These are phyloP conservation scores for Penicillium thymicola DNA, from an alignment of 2,329 filamentous ascomycete species.

Conservation along the genomic window DNA sequence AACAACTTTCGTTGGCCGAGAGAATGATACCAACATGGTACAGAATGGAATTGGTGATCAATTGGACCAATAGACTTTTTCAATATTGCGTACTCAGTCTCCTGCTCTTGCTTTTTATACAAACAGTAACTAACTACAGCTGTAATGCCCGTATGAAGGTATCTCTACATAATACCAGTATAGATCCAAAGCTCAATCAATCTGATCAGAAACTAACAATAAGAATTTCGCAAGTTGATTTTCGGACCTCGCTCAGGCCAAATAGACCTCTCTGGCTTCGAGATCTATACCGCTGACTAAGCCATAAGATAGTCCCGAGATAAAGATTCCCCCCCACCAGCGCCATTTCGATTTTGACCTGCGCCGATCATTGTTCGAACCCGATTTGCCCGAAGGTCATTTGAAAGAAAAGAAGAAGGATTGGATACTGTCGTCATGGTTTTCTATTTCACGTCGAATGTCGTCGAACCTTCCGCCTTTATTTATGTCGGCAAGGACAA, in stretches of 20 bases:
- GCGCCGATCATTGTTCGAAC: neutral
- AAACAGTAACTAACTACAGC: neutral
- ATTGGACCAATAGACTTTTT: neutral
- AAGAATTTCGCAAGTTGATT: neutral
- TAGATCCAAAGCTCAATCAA: neutral
- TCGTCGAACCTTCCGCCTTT: slow-evolving; percentile 75
- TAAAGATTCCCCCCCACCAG: slow-evolving; percentile 2
- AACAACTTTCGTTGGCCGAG: neutral
- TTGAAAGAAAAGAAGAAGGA: neutral
- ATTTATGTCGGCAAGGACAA: slow-evolving; percentile 99
- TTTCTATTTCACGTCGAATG: slow-evolving; percentile 88
- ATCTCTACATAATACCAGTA: neutral
- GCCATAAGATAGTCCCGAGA: neutral
- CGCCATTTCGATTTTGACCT: neutral
- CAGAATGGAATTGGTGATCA: neutral
- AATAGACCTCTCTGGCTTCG: neutral
- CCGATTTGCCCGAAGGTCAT: neutral
- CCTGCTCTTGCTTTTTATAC: neutral
- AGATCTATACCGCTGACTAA: neutral
- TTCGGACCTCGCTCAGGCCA: neutral
- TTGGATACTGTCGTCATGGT: slow-evolving; percentile 61
- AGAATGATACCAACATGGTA: neutral
- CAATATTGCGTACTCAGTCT: neutral
- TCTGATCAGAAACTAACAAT: neutral
- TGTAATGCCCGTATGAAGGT: neutral